Evolutionary conservation across 257 asterid species (phyloP).

Genomic region (Haberlea rhodopensis): DNA sequence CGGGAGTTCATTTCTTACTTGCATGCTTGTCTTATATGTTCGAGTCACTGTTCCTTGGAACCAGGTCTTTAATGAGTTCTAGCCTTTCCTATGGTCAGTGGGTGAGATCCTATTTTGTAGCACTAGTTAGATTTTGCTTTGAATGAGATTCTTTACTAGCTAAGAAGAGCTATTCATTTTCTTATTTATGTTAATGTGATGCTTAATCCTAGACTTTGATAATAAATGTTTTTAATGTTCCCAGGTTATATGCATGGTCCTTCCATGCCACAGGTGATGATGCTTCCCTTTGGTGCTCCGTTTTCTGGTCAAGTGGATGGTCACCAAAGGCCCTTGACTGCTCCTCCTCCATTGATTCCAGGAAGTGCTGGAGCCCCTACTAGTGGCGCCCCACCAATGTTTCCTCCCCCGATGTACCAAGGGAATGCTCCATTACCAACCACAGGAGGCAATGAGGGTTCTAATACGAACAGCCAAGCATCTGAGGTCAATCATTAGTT

Average conservation of each 20-base stretch:
- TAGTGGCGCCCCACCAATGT: slow-evolving; percentile 46
- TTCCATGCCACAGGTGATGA: slow-evolving; percentile 56
- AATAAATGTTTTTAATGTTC: background rate
- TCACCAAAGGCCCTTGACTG: slow-evolving; percentile 54
- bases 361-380: slow-evolving; percentile 58
- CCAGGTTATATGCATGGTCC: slow-evolving; percentile 56
- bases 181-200: background rate
- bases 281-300: slow-evolving; percentile 67
- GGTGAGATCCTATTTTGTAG: slow-evolving; percentile 1
- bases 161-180: background rate
- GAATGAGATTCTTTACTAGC: background rate
- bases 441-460: slow-evolving; percentile 42
- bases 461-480: slow-evolving; percentile 39
- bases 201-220: background rate
- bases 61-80: background rate
- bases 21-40: slow-evolving; percentile 13
- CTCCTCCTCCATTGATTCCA: slow-evolving; percentile 54
- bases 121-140: background rate
- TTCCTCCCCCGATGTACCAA: slow-evolving; percentile 62
- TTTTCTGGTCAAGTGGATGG: slow-evolving; percentile 68
- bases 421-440: slow-evolving; percentile 46
- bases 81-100: slow-evolving; percentile 1
- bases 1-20: background rate
- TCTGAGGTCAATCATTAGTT: slow-evolving; percentile 48
- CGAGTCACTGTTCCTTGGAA: background rate